A percentile compares a stretch with the other conserved stretches of the same genome.
Evolutionary conservation across 1,284 basidiomycete species (phyloP).

Genomic region (Flammula alnicola): DNA sequence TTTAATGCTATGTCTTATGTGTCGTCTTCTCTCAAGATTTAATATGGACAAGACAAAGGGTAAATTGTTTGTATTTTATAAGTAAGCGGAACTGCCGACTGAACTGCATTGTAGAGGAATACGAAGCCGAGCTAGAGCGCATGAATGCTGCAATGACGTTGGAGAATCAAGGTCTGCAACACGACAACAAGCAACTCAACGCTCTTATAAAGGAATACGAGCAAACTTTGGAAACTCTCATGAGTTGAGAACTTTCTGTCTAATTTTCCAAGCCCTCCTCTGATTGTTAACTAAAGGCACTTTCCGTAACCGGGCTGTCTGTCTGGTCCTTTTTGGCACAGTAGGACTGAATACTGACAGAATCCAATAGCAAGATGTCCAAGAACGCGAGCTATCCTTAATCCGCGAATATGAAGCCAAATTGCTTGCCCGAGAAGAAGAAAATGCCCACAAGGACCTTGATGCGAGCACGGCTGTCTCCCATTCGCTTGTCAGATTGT

Average conservation of each 20-base stretch:
- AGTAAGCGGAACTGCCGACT: not conserved
- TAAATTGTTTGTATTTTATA: slow-evolving; percentile 35
- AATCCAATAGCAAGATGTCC: slow-evolving; percentile 80
- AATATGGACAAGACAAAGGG: slow-evolving; percentile 92
- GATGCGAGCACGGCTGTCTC: slow-evolving; percentile 68
- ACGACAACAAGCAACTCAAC: slow-evolving; percentile 96
- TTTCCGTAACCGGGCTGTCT: slow-evolving; percentile 90
- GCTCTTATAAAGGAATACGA: slow-evolving; percentile 95
- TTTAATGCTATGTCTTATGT: slow-evolving; percentile 1
- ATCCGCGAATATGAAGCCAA: slow-evolving; percentile 91
- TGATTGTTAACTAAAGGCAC: slow-evolving; percentile 35
- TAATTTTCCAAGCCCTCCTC: slow-evolving; percentile 1
- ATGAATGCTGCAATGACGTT: slow-evolving; percentile 83
- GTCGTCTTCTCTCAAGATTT: slow-evolving; percentile 53
- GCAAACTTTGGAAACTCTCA: slow-evolving; percentile 92
- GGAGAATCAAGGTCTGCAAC: slow-evolving; percentile 88
- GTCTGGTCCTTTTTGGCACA: slow-evolving; percentile 36
- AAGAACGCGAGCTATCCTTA: slow-evolving; percentile 90
- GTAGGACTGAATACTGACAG: slow-evolving; percentile 11
- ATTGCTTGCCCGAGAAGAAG: slow-evolving; percentile 78
- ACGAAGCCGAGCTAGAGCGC: slow-evolving; percentile 90
- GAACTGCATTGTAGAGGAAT: slow-evolving; percentile 74
- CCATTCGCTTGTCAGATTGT: slow-evolving; percentile 73
- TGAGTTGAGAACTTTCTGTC: slow-evolving; percentile 55
- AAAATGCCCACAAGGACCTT: slow-evolving; percentile 67